Base-by-base conservation (phyloP, 2,329 filamentous ascomycete genomes). In the Penicillium sp. region DNA sequence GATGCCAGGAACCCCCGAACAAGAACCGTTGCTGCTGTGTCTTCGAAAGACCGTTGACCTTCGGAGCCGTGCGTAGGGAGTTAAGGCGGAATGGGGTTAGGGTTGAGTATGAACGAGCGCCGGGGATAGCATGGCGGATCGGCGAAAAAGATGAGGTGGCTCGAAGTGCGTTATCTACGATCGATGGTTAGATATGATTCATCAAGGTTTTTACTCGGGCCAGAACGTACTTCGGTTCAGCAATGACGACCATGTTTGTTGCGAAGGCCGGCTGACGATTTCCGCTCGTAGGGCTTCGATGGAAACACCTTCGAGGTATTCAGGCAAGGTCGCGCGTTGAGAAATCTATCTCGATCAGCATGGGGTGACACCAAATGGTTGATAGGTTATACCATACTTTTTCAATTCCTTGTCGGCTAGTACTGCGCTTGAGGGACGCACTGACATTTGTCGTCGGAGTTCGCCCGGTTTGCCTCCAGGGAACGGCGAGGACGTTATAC, bases 1-100 rank as follows among this genome's bases (percentile, higher is more conserved):
- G 84, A 49, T 80, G 78, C 52, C 73, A 73, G 22, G 72, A 63
- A 8, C 73, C 73, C 40, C 74, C 74, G 50, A 75, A 77, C 25
- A 77, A 44, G 49, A 65, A 74, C 44, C 74, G 66, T 47, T 72
- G 72, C 35, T 75, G 71, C 40, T 75, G 69, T 10, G 68, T 41
- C 49, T 60, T 67, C 5, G 68, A 65, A 17, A 72, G 48, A 9
- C 64, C 67, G 17, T 61, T 59, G 11, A 60, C 19, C 22, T 62
- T 67, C 4, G 67, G 60, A 12, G 61, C 53, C 5, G 55, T 48
- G n/a, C 64, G 66, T 14, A 67, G 53, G n/a, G 61, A 63, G 43
- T 58, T 67, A 28, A 71, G 50, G 37, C 66, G 61, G 41, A 69
- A 59, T 26, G 61, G 50, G 12, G 71, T 64, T 31, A 73, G 37